Conservation (phyloP, 2,329 filamentous ascomycete species). For the Pseudovirgaria hyperparasitica region DNA sequence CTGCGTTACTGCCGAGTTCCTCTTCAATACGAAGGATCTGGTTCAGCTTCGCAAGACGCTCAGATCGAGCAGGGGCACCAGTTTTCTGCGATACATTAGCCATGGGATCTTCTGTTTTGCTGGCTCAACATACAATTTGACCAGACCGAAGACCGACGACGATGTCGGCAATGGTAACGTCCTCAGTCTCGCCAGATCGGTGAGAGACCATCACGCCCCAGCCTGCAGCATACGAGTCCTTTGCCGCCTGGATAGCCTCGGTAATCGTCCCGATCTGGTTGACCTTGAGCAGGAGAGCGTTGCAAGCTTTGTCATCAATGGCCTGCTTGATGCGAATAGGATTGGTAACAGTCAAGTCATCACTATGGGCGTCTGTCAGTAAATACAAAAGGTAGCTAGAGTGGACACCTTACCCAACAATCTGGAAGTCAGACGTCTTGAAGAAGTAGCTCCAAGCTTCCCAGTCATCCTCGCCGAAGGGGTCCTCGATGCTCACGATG, state of each 20-base stretch:
- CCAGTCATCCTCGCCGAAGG: conserved; percentile 99
- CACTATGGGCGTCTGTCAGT: conserved; percentile 33
- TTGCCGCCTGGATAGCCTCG: conserved; percentile 97
- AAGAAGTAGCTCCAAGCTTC: conserved; percentile 99
- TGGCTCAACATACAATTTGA: conserved; percentile 53
- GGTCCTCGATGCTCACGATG: conserved; percentile 97
- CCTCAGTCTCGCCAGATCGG: conserved; percentile 97
- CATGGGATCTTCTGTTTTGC: conserved; percentile 6
- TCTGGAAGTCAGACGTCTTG: conserved; percentile 97
- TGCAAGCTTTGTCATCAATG: conserved; percentile 97
- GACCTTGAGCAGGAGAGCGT: conserved; percentile 96
- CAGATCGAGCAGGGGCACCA: conserved; percentile 86
- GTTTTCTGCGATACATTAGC: conserved; percentile 49
- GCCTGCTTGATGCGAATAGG: conserved; percentile 98
- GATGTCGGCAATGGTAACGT: conserved; percentile 98
- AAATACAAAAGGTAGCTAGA: background rate
- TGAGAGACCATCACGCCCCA: conserved; percentile 99
- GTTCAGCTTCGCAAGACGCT: conserved; percentile 99
- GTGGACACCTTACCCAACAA: conserved; percentile 54
- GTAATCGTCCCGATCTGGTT: conserved; percentile 99
- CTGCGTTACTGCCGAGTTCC: conserved; percentile 81
- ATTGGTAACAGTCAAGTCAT: conserved; percentile 99
- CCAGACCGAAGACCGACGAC: conserved; percentile 91
- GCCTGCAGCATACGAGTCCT: conserved; percentile 88
- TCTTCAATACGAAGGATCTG: conserved; percentile 99